phyloP scores from a whole-genome alignment of 345 rosid genomes.

The Acer saccharum region DNA sequence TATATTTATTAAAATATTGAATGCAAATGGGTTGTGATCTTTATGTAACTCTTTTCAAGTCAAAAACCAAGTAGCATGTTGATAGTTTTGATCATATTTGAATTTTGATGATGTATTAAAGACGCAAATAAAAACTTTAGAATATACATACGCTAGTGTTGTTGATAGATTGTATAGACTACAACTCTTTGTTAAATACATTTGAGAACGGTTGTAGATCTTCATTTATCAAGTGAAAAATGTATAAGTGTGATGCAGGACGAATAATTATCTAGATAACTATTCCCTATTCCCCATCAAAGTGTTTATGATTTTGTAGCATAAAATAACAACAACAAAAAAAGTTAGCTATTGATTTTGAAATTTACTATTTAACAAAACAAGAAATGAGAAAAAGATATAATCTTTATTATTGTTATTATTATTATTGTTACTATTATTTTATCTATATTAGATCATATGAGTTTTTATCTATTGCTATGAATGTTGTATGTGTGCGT shows the following conservation, averaged over 20 bases:
- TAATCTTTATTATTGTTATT: background rate
- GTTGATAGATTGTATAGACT: background rate
- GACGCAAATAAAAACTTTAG: background rate
- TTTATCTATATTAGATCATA: background rate
- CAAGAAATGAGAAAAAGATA: background rate
- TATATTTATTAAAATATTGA: background rate
- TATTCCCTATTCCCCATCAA: too few species aligned
- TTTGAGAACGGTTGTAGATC: background rate
- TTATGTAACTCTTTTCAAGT: background rate
- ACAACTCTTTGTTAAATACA: background rate
- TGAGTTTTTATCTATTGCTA: background rate
- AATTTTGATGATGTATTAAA: background rate
- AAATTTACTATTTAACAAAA: background rate
- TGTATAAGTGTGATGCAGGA: background rate
- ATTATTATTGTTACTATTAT: background rate
- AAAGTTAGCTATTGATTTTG: background rate
- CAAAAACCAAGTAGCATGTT: background rate
- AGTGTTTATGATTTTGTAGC: background rate
- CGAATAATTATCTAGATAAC: too few species aligned
- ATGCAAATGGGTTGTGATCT: slow-evolving; percentile 1
- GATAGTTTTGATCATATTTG: background rate
- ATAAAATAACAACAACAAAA: background rate
- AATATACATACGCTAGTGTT: background rate
- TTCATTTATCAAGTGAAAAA: background rate
- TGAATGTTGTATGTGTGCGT: background rate